Evolutionary conservation across 768 basidiomycete species (phyloP), one percentile per base, ranked within the genome.

Genomic region (Psilocybe sp.): DNA sequence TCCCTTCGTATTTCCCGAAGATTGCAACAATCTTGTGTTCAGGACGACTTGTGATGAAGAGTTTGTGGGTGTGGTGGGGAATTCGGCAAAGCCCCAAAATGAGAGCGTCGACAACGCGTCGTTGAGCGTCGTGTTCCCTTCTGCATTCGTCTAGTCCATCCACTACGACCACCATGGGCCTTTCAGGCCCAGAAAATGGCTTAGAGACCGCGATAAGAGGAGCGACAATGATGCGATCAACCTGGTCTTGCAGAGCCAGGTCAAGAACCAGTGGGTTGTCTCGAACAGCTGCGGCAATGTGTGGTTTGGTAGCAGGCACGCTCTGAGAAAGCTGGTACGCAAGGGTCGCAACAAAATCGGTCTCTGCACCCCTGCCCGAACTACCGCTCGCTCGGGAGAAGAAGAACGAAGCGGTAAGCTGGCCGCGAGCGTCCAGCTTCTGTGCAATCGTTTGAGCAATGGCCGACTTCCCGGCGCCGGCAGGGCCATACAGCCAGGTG

Each of bases 91-190:
- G 37, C 18, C 18, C n/a, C 37, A 9, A 38, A 5, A 38, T n/a
- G 37, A 38, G 37, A 18, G 18, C 37, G n/a, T 18, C n/a, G n/a
- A 38, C 14, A 38, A 38, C 18, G 10, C 18, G 18, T 10, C 37
- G 3, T 38, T 45, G 44, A 32, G 32, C 31, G 20, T 45, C 44
- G 19, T 19, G 3, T 7, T 28, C 40, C 6, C 12, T 34, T 15
- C 40, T 14, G 18, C 48, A 49, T 20, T 49, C 48, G 18, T 49
- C 48, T 16, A 49, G 36, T 8, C 48, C 48, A 19, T 49, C 48
- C 6, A 49, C 32, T 9, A 49, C 36, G 9, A 49, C 8, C 4
- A 42, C 23, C 4, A 5, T 15, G 3, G n/a, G 19, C 33, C 14
- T 19, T 45, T 15, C 10, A 4, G 14, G 8, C 14, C 14, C 13